Conservation (phyloP, 2,329 filamentous ascomycete species). For the Monosporascus sp. region DNA sequence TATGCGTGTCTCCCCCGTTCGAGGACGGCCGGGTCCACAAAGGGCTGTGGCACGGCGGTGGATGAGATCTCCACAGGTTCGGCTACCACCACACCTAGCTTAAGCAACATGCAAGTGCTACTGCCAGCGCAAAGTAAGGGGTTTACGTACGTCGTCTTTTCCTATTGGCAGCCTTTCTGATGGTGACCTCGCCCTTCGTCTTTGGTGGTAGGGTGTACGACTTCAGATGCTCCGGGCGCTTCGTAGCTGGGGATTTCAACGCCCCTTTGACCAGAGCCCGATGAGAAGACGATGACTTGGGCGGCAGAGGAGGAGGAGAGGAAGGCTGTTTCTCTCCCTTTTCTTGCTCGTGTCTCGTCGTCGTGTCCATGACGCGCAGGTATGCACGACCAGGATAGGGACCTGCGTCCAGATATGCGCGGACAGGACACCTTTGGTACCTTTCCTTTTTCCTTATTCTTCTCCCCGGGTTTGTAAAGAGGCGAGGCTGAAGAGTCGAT, state of each 20-base stretch:
- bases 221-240: neutral
- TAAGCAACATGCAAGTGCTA: too few relatives aligned
- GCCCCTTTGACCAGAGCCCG: constrained; percentile 4
- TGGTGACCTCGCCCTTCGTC: neutral
- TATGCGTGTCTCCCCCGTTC: constrained; percentile 12
- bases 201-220: constrained; percentile 4
- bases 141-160: neutral
- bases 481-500: too few relatives aligned
- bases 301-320: neutral
- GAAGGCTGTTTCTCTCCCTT: neutral
- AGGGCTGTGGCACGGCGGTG: constrained; percentile 25
- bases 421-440: too few relatives aligned
- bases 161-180: constrained; percentile 2
- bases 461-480: too few relatives aligned
- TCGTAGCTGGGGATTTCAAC: neutral
- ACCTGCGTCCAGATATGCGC: too few relatives aligned
- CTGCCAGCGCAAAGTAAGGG: too few relatives aligned
- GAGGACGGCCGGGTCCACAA: constrained; percentile 25
- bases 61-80: constrained; percentile 22
- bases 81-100: constrained; percentile 5
- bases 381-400: too few relatives aligned
- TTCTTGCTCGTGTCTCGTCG: neutral
- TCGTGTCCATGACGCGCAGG: too few relatives aligned
- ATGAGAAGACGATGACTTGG: neutral
- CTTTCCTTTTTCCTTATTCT: too few relatives aligned